Evolutionary conservation across 2,329 filamentous ascomycete species (phyloP).

Genomic region (Claviceps cyperi): DNA sequence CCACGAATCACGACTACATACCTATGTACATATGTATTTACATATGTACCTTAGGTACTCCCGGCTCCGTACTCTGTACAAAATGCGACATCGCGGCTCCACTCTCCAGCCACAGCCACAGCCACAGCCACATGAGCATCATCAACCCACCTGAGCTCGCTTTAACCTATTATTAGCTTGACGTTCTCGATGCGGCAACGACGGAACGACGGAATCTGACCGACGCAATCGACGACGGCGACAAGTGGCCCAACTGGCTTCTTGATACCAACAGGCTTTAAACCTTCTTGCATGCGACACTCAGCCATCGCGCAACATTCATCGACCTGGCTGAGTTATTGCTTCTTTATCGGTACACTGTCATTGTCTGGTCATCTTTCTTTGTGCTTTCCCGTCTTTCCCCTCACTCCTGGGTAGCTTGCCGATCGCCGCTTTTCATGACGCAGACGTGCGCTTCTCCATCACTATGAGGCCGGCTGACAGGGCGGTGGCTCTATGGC

Average conservation of each 20-base stretch:
- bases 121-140: background rate
- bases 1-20: too few species aligned
- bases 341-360: background rate
- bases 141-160: background rate
- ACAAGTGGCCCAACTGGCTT: too few species aligned
- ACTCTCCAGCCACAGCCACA: background rate
- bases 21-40: too few species aligned
- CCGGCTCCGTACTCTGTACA: too few species aligned
- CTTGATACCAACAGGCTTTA: background rate
- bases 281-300: background rate
- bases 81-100: background rate
- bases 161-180: background rate
- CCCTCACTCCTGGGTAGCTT: background rate
- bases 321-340: background rate
- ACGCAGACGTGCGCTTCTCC: slow-evolving; percentile 17
- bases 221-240: too few species aligned
- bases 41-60: too few species aligned
- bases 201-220: background rate
- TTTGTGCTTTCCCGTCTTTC: background rate
- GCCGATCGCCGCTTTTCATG: slow-evolving; percentile 23
- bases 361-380: background rate
- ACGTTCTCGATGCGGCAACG: background rate
- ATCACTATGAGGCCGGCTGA: slow-evolving; percentile 41
- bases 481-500: slow-evolving; percentile 32
- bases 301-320: background rate